Evolutionary conservation across 257 asterid genomes (phyloP), one percentile per base, ranked within the genome.

Genomic region (Leonotis leonurus): DNA sequence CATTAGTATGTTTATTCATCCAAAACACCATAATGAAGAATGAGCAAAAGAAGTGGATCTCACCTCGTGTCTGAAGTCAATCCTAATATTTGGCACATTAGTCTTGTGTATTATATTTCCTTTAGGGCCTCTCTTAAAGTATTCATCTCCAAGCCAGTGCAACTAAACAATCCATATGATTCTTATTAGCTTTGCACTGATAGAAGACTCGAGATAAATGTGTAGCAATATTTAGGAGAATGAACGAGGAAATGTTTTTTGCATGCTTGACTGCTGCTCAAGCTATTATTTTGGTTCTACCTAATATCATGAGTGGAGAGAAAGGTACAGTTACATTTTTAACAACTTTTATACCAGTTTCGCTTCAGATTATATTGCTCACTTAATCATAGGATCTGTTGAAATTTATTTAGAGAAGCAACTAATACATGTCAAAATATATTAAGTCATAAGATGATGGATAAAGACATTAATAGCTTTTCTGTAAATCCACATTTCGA

Each of bases 21-120:
- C 16, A 29, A 53, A 60, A 37, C 21, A 17, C 17, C 33, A 32
- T 17, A 61, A 48, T 27, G 16, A n/a, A 11, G 8, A 8, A 40
- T 11, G 5, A 18, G 32, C 75, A 20, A 36, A 37, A 25, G 60
- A 56, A 3, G 43, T 60, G 65, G 62, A 59, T 48, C 65, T 75
- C 41, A 88, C 98, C 95, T 86, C 96, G 11, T 85, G 84, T 80
- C 98, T 85, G 77, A 88, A 90, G 81, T 84, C 77, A 67, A 88
- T 82, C 69, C 98, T 83, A 13, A 73, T 61, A 70, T 86, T 82
- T 49, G 98, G 96, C 44, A 91, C 96, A 45, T 91, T 91, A 40
- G 89, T 74, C 84, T 90, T 90, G 95, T 88, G 98, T 71, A 86
- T 88, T 52, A 85, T 80, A 14, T 91, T 91, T 70, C 85, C 98